phyloP scores from a whole-genome alignment of 345 rosid species.

The Bretschneidera sinensis region DNA sequence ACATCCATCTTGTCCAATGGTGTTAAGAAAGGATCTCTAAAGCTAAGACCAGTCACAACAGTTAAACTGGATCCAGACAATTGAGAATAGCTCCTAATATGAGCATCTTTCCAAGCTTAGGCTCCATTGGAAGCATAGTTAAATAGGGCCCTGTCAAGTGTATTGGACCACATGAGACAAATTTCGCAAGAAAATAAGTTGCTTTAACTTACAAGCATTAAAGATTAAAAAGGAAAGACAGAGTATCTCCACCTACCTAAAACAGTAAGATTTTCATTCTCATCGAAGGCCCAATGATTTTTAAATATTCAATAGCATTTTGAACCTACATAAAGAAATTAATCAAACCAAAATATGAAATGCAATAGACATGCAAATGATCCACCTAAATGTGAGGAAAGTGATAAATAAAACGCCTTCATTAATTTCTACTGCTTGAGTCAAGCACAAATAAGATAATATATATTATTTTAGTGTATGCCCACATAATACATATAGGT shows the following conservation, averaged over 20 bases:
- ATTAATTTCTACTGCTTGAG: too few species aligned
- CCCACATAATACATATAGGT: too few species aligned
- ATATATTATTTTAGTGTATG: too few species aligned
- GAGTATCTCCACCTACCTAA: conserved; percentile 41
- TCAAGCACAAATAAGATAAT: too few species aligned
- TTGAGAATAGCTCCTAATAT: conserved; percentile 76
- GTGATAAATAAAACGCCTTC: background rate
- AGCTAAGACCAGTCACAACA: conserved; percentile 83
- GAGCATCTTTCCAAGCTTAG: conserved; percentile 96
- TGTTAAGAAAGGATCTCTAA: conserved; percentile 88
- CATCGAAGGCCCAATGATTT: conserved; percentile 86
- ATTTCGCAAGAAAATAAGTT: conserved; percentile 3
- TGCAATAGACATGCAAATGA: background rate
- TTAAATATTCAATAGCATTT: conserved; percentile 85
- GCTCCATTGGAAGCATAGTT: conserved; percentile 90
- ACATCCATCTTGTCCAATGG: conserved; percentile 92
- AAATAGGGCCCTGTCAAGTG: conserved; percentile 65
- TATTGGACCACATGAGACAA: conserved; percentile 17
- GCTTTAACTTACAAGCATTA: conserved; percentile 14
- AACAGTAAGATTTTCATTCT: conserved; percentile 67
- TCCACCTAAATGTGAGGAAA: conserved; percentile 13
- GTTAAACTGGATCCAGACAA: conserved; percentile 88
- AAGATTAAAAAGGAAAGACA: conserved; percentile 9
- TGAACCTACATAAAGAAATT: conserved; percentile 50
- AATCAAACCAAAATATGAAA: background rate